Percentiles rank a stretch among this genome's conserved stretches.
These are phyloP conservation scores for Volutella citrinella DNA, from an alignment of 2,329 filamentous ascomycete genomes.

Conservation along the genomic window DNA sequence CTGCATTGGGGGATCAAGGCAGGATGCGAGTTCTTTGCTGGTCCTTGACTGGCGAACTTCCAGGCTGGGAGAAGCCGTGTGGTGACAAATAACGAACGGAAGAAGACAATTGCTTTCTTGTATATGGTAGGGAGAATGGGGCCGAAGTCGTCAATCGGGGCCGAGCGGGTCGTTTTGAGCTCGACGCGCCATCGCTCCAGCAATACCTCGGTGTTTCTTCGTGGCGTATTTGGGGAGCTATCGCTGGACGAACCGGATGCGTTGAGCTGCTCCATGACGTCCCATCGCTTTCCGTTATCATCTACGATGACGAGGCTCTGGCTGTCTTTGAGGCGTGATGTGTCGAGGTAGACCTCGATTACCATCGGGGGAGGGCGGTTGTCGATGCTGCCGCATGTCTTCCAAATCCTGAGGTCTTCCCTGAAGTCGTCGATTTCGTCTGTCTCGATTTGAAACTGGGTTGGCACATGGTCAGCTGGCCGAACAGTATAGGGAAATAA, in stretches of 20 bases:
- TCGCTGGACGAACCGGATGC: slow-evolving; percentile 54
- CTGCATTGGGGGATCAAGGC: slow-evolving; percentile 76
- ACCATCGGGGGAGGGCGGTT: slow-evolving; percentile 78
- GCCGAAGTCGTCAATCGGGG: slow-evolving; percentile 56
- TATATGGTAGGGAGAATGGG: slow-evolving; percentile 79
- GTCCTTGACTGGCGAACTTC: slow-evolving; percentile 73
- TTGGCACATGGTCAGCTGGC: slow-evolving; percentile 17
- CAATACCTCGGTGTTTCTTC: slow-evolving; percentile 68
- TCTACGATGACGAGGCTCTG: slow-evolving; percentile 87
- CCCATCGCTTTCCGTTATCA: slow-evolving; percentile 87
- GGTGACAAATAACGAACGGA: slow-evolving; percentile 81
- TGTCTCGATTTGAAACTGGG: slow-evolving; percentile 89
- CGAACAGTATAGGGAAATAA: not conserved
- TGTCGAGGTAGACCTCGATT: slow-evolving; percentile 87
- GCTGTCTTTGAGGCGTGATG: slow-evolving; percentile 72
- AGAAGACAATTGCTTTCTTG: slow-evolving; percentile 95
- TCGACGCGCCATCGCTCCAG: slow-evolving; percentile 90
- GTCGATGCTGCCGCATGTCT: slow-evolving; percentile 70
- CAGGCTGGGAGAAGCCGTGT: slow-evolving; percentile 81
- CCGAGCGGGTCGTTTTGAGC: slow-evolving; percentile 56
- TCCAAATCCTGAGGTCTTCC: slow-evolving; percentile 81
- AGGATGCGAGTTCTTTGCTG: slow-evolving; percentile 67
- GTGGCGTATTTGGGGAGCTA: slow-evolving; percentile 38
- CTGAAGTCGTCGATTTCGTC: slow-evolving; percentile 87
- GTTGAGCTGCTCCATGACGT: slow-evolving; percentile 80